Evolutionary conservation across 768 basidiomycete genomes (phyloP).

Genomic region (Rhizopogon salebrosus): DNA sequence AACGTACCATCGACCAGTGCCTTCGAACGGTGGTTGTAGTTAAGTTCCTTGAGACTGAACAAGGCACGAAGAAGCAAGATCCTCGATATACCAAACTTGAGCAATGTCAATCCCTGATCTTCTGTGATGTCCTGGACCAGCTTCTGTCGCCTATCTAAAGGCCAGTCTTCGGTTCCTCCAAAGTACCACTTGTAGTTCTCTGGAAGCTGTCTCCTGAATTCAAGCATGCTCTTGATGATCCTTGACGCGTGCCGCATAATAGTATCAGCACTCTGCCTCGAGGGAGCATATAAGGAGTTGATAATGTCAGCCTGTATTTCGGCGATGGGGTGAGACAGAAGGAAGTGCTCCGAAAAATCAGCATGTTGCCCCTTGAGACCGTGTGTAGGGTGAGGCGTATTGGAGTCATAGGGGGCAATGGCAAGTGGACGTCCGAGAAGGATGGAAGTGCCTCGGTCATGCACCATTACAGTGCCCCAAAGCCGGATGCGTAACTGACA

Average conservation of each 20-base stretch:
- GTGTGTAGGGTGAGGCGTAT: conserved; percentile 67
- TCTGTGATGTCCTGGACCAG: conserved; percentile 73
- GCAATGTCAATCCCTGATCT: conserved; percentile 75
- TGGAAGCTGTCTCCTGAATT: conserved; percentile 64
- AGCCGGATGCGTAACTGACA: conserved; percentile 74
- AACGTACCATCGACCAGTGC: conserved; percentile 74
- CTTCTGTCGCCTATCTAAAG: conserved; percentile 55
- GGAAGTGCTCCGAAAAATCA: conserved; percentile 77
- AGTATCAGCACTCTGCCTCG: conserved; percentile 60
- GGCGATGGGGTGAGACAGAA: conserved; percentile 66
- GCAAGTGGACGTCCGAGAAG: conserved; percentile 82
- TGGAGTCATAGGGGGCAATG: conserved; percentile 78
- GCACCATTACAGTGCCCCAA: conserved; percentile 81
- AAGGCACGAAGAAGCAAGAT: conserved; percentile 74
- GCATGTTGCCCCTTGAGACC: conserved; percentile 19
- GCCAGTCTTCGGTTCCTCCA: conserved; percentile 73
- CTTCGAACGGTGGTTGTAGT: conserved; percentile 57
- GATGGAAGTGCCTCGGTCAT: conserved; percentile 85
- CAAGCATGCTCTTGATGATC: conserved; percentile 72
- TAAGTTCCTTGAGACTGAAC: conserved; percentile 71
- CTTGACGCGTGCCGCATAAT: conserved; percentile 75
- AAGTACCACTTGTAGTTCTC: conserved; percentile 74
- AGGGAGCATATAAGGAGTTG: conserved; percentile 77
- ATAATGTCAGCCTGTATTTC: conserved; percentile 89
- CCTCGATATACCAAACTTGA: conserved; percentile 79